These are phyloP conservation scores for Bipolaris sorokiniana DNA, from an alignment of 2,329 filamentous ascomycete genomes.

Conservation along the genomic window DNA sequence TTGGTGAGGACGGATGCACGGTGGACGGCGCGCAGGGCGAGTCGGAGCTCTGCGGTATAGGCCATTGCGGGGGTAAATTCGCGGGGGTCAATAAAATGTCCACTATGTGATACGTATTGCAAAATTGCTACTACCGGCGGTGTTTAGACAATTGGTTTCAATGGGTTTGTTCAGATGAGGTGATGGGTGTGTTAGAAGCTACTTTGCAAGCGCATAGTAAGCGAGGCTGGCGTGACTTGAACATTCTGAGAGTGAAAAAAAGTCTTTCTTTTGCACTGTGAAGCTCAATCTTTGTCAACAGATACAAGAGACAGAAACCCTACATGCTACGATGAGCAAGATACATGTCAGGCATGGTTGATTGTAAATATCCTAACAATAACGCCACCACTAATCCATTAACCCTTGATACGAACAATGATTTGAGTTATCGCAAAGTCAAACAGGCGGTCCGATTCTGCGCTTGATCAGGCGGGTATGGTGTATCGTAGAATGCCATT, in stretches of 20 bases:
- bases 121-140: slow-evolving; percentile 4
- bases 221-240: slow-evolving; percentile 16
- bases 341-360: slow-evolving; percentile 4
- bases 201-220: slow-evolving; percentile 21
- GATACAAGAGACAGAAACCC: not conserved
- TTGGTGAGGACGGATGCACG: slow-evolving; percentile 65
- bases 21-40: slow-evolving; percentile 56
- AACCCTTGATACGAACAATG: not conserved
- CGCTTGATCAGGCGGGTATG: slow-evolving; percentile 2
- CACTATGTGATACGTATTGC: slow-evolving; percentile 11
- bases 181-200: slow-evolving; percentile 11
- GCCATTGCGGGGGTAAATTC: slow-evolving; percentile 11
- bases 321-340: not conserved
- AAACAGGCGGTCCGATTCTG: slow-evolving; percentile 9
- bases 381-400: slow-evolving; percentile 5
- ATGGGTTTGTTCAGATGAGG: slow-evolving; percentile 22
- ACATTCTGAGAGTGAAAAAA: not conserved
- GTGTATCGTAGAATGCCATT: slow-evolving; percentile 3
- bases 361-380: not conserved
- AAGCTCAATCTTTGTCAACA: slow-evolving; percentile 2
- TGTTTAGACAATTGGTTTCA: slow-evolving; percentile 12
- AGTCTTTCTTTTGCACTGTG: slow-evolving; percentile 2
- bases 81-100: not conserved
- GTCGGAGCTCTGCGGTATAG: slow-evolving; percentile 38
- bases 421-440: slow-evolving; percentile 6